A percentile compares a stretch with the other conserved stretches of the same genome.
phyloP scores from a whole-genome alignment of 352 stramenopile species.

The Phytophthora cactorum region DNA sequence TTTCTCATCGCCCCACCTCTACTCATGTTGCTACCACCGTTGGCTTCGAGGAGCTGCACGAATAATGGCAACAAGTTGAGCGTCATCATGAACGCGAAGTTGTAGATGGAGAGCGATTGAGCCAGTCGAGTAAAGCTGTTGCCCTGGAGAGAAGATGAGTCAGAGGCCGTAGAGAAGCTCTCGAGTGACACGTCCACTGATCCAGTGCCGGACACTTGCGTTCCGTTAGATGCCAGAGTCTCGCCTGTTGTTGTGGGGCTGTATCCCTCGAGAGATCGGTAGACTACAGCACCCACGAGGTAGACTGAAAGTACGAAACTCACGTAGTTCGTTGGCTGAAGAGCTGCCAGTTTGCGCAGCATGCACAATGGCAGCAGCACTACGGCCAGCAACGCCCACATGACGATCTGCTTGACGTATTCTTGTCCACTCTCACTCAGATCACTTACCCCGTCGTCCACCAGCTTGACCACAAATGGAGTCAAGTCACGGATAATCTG shows the following conservation, averaged over 20 bases:
- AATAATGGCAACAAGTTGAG: constrained; percentile 82
- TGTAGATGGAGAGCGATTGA: constrained; percentile 77
- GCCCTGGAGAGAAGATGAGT: constrained; percentile 6
- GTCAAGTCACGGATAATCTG: constrained; percentile 68
- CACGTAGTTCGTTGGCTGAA: constrained; percentile 71
- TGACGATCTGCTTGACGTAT: constrained; percentile 37
- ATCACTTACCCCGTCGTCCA: constrained; percentile 19
- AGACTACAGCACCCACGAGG: constrained; percentile 58
- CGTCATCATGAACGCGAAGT: constrained; percentile 83
- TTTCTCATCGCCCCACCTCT: constrained; percentile 43
- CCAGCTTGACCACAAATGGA: constrained; percentile 55
- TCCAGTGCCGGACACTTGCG: constrained; percentile 7
- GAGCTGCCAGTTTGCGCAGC: constrained; percentile 61
- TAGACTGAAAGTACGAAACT: constrained; percentile 68
- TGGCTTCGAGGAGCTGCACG: constrained; percentile 51
- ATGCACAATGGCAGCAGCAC: constrained; percentile 67
- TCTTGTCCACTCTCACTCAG: constrained; percentile 15
- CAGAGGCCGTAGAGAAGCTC: not conserved
- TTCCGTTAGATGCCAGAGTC: constrained; percentile 21
- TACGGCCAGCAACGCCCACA: constrained; percentile 45
- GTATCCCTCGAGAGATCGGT: constrained; percentile 39
- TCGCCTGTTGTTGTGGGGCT: not conserved
- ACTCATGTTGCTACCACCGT: constrained; percentile 19
- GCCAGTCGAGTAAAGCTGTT: constrained; percentile 44
- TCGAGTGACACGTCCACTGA: not conserved